These are phyloP conservation scores for Crithidia expoeki DNA, from an alignment of 208 protist species.

Conservation along the genomic window DNA sequence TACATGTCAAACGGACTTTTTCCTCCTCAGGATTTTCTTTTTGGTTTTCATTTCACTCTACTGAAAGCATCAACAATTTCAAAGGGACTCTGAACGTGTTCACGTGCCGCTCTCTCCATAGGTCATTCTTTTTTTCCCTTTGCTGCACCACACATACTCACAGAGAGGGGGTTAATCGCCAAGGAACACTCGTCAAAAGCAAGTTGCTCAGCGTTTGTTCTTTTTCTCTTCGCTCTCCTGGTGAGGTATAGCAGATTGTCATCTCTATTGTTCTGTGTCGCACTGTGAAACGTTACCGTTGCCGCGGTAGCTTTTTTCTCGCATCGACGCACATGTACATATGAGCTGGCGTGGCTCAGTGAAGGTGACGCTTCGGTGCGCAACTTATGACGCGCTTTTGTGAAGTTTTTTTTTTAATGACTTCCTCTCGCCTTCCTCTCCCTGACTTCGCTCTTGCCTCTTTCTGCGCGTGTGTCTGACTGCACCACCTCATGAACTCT, in stretches of 20 bases:
- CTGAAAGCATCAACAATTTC: conserved; percentile 6
- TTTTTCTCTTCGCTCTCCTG: too few species aligned
- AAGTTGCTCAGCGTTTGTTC: too few species aligned
- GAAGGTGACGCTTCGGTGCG: background rate
- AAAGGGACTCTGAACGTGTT: conserved; percentile 1
- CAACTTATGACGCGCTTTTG: too few species aligned
- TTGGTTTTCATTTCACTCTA: conserved; percentile 20
- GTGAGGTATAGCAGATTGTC: too few species aligned
- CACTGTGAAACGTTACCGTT: background rate
- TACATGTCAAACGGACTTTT: conserved; percentile 21
- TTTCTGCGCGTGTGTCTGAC: conserved; percentile 20
- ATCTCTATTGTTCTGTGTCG: background rate
- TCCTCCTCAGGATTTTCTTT: conserved; percentile 8
- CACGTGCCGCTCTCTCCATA: background rate
- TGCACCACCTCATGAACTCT: background rate
- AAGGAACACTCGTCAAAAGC: too few species aligned
- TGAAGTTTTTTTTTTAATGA: too few species aligned
- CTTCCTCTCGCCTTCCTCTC: background rate
- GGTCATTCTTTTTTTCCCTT: background rate
- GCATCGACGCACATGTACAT: background rate
- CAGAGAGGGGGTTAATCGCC: too few species aligned
- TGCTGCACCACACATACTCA: too few species aligned
- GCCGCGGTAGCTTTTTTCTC: background rate
- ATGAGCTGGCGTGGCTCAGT: background rate
- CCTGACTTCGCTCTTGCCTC: background rate